These are phyloP conservation scores for Collybiopsis confluens DNA, from an alignment of 768 basidiomycete genomes.

Conservation along the genomic window DNA sequence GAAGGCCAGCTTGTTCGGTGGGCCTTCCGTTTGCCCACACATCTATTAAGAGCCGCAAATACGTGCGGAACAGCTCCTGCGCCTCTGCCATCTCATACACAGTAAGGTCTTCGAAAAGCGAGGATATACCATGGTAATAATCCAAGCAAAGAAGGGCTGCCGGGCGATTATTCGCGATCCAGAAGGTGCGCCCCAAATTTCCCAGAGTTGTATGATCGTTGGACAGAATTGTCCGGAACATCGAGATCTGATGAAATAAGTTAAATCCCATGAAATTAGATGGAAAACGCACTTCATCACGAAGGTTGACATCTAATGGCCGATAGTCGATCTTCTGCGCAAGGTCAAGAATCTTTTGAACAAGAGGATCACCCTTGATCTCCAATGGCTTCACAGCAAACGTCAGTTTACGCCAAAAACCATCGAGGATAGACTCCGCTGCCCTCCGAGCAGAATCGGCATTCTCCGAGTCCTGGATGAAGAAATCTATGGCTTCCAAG, in stretches of 20 bases:
- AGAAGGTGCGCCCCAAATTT: slow-evolving; percentile 28
- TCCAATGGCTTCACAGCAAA: slow-evolving; percentile 27
- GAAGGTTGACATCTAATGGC: not conserved
- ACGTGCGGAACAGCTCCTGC: slow-evolving; percentile 31
- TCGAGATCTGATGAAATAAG: slow-evolving; percentile 12
- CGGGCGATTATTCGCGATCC: slow-evolving; percentile 17
- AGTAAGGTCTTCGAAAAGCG: slow-evolving; percentile 18
- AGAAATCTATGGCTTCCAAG: slow-evolving; percentile 41
- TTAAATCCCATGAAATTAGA: not conserved
- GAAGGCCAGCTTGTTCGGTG: slow-evolving; percentile 15
- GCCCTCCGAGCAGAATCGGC: slow-evolving; percentile 28
- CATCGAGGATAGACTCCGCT: slow-evolving; percentile 33
- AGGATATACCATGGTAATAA: slow-evolving; percentile 28
- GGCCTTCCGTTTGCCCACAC: slow-evolving; percentile 26
- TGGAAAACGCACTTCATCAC: slow-evolving; percentile 6
- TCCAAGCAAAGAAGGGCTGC: slow-evolving; percentile 42
- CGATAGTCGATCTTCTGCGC: slow-evolving; percentile 14
- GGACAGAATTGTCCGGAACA: slow-evolving; percentile 23
- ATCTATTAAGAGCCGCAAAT: slow-evolving; percentile 27
- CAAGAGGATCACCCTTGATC: slow-evolving; percentile 8
- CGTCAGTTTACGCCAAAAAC: slow-evolving; percentile 41
- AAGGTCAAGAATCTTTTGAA: slow-evolving; percentile 21
- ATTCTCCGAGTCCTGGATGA: slow-evolving; percentile 30
- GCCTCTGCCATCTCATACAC: slow-evolving; percentile 22
- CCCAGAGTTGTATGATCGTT: slow-evolving; percentile 23